phyloP scores from a whole-genome alignment of 2,329 filamentous ascomycete species.

The Incumbomyces delicatus region DNA sequence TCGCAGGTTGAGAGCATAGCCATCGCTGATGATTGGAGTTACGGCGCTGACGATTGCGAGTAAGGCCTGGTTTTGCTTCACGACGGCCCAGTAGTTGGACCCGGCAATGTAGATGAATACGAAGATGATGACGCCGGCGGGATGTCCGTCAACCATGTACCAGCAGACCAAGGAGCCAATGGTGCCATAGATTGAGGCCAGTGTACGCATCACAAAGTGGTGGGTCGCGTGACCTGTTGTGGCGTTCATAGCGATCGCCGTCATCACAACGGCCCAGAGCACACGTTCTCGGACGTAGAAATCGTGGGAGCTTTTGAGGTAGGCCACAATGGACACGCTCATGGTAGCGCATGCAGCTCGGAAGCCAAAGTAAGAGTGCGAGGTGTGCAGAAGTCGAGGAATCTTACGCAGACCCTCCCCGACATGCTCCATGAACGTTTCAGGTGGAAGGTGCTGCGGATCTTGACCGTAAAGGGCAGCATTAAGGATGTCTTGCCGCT shows the following conservation, averaged over 20 bases:
- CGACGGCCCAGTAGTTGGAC: neutral
- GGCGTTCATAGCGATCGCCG: conserved; percentile 4
- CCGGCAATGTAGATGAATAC: conserved; percentile 5
- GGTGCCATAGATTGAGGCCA: neutral
- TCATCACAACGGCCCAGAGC: conserved; percentile 7
- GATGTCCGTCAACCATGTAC: conserved; percentile 9
- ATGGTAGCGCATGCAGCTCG: conserved; percentile 7
- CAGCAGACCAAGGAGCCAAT: conserved; percentile 1
- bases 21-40: conserved; percentile 52
- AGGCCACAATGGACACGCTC: conserved; percentile 8
- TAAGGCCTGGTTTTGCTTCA: conserved; percentile 47
- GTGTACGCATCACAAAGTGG: conserved; percentile 5
- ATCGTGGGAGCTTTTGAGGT: neutral
- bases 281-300: conserved; percentile 7
- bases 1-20: conserved; percentile 47
- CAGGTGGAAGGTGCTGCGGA: conserved; percentile 61
- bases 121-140: conserved; percentile 6
- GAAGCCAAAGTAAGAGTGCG: conserved; percentile 40
- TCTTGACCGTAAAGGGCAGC: conserved; percentile 32
- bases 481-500: neutral
- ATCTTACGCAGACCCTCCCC: conserved; percentile 52
- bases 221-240: conserved; percentile 3
- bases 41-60: conserved; percentile 51
- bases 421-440: conserved; percentile 48
- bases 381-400: conserved; percentile 51